Evolutionary conservation across 192 early-diverging fungal species (phyloP).

Genomic region (Haplosporangium gracile): DNA sequence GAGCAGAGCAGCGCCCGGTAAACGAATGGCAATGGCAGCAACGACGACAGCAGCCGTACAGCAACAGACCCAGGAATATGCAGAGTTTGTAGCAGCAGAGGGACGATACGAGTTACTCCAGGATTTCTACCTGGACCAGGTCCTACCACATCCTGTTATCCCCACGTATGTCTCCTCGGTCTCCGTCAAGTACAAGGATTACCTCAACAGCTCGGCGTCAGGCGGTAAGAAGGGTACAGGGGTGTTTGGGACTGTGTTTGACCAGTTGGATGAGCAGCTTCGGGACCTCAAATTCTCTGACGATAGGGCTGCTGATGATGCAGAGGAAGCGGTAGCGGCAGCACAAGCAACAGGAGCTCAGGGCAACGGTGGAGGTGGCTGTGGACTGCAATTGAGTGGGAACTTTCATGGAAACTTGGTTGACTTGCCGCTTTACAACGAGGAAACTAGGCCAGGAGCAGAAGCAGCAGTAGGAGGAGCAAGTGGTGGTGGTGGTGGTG

Average conservation of each 20-base stretch:
- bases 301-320: conserved; percentile 4
- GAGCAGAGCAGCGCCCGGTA: neutral
- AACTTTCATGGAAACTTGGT: conserved; percentile 25
- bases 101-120: conserved; percentile 60
- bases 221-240: conserved; percentile 15
- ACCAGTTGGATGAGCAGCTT: conserved; percentile 24
- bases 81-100: conserved; percentile 60
- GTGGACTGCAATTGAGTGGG: neutral
- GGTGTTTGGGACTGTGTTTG: conserved; percentile 12
- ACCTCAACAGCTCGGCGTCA: conserved; percentile 22
- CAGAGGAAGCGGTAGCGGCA: neutral
- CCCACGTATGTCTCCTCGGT: conserved; percentile 62
- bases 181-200: conserved; percentile 68
- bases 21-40: neutral
- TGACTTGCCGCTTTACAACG: conserved; percentile 11
- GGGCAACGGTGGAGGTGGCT: neutral
- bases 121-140: conserved; percentile 57
- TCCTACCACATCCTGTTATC: conserved; percentile 52
- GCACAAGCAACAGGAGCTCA: neutral
- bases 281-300: conserved; percentile 28
- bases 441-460: neutral
- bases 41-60: neutral
- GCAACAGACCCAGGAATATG: conserved; percentile 22
- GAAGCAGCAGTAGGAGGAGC: no score
- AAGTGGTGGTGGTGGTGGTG: neutral